phyloP scores from a whole-genome alignment of 306 rosid species.

The Pyrus bretschneideri region DNA sequence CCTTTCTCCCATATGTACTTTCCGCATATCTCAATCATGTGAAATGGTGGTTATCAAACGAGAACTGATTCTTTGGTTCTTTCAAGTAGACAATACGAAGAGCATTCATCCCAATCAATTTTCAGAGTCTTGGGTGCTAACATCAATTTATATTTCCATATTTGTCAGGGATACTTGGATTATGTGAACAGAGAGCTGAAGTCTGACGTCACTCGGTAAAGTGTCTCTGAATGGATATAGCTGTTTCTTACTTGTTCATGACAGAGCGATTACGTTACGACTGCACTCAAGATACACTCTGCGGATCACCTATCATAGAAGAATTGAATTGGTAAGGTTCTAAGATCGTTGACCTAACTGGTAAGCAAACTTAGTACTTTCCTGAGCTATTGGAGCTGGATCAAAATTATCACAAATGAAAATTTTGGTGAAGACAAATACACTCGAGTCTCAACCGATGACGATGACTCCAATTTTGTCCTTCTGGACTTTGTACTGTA shows the following conservation, averaged over 20 bases:
- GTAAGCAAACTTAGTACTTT: not conserved
- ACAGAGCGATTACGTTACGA: not conserved
- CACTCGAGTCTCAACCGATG: not conserved
- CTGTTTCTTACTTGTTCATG: not conserved
- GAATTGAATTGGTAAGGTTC: not conserved
- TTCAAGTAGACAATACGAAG: not conserved
- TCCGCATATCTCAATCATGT: too few relatives aligned
- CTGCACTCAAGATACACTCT: not conserved
- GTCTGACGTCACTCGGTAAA: not conserved
- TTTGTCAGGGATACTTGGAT: constrained; percentile 75
- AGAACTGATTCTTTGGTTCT: not conserved
- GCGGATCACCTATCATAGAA: not conserved
- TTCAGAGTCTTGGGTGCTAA: not conserved
- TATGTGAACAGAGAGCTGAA: constrained; percentile 48
- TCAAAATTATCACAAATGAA: not conserved
- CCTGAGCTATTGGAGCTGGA: not conserved
- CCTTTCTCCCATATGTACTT: too few relatives aligned
- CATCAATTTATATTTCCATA: constrained; percentile 1
- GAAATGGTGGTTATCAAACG: too few relatives aligned
- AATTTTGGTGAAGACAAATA: not conserved
- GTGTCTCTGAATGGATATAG: not conserved
- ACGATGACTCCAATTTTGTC: not conserved
- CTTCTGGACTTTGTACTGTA: too few relatives aligned
- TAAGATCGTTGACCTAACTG: not conserved
- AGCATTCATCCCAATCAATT: not conserved